Evolutionary conservation across 768 basidiomycete genomes (phyloP).

Genomic region (Mrakia frigida): DNA sequence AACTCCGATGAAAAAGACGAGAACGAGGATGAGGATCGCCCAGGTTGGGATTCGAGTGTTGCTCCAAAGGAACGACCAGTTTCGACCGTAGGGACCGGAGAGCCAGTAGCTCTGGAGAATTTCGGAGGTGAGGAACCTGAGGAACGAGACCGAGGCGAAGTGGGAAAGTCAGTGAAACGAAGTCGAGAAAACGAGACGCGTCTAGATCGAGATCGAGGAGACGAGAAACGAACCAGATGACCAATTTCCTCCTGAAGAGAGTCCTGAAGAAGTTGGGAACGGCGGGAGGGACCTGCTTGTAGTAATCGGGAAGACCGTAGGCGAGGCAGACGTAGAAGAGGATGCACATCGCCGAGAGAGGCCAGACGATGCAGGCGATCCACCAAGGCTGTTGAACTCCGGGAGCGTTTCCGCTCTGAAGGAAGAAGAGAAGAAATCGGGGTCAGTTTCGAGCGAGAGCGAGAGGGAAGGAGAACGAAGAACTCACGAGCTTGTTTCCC

Average conservation of each 20-base stretch:
- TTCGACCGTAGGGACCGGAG: constrained; percentile 69
- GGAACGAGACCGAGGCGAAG: not conserved
- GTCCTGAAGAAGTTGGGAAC: constrained; percentile 89
- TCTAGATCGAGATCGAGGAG: too few relatives aligned
- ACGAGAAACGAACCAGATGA: constrained; percentile 59
- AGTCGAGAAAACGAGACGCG: not conserved
- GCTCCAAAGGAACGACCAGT: constrained; percentile 91
- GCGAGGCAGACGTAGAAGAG: constrained; percentile 76
- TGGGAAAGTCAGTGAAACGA: not conserved
- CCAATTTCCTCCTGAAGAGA: constrained; percentile 81
- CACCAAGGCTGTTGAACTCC: constrained; percentile 58
- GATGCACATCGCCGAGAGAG: constrained; percentile 67
- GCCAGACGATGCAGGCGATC: constrained; percentile 77
- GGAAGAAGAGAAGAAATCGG: not conserved
- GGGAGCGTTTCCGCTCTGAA: constrained; percentile 51
- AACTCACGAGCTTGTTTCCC: constrained; percentile 62
- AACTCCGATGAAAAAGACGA: constrained; percentile 77
- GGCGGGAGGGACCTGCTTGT: constrained; percentile 86
- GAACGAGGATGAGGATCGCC: constrained; percentile 72
- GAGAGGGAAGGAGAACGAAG: not conserved
- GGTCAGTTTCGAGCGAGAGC: not conserved
- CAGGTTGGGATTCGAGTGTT: constrained; percentile 68
- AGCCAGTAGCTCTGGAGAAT: constrained; percentile 88
- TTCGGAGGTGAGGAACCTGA: constrained; percentile 77
- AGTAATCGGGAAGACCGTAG: constrained; percentile 85